Evolutionary conservation across 2,329 filamentous ascomycete species (phyloP), one percentile per base, ranked within the genome.

Genomic region (Escovopsis sp.): DNA sequence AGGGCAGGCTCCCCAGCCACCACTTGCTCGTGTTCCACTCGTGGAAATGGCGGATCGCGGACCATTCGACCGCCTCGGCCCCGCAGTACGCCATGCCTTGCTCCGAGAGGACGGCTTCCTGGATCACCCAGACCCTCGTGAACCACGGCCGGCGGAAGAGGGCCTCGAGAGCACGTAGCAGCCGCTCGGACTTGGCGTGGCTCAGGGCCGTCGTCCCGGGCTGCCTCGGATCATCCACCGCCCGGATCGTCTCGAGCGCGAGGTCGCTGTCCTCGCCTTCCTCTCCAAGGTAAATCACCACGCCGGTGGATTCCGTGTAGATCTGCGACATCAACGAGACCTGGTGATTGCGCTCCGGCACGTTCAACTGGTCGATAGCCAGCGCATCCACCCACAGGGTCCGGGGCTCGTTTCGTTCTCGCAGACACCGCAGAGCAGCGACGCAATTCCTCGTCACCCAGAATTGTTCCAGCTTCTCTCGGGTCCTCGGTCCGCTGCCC

Each of bases 111-210:
- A 18, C 39, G 1, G 41, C 39, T 6, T 45, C 43, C 1, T 45
- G 43, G 0, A 45, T 0, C 0, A 45, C 19, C 43, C 41, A 45
- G 0, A 43, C 39, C 5, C 43, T 39, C 0, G 10, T 31, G 12
- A 45, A 45, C 43, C 43, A 45, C 0, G 35, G 5, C 1, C 12
- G 29, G 0, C 0, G 1, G 11, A 38, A 16, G 2, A 45, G 13
- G 0, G 0, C 4, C 0, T 3, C 0, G 0, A 45, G 16, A 15
- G 31, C 16, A 12, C 14, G 5, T 11, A 12, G 5, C 5, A 19
- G 30, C 7, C n/a, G 9, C n/a, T 14, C 17, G 12, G 15, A 18
- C 17, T n/a, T 16, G 10, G 30, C 14, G 17, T 16, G 13, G 18
- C 18, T 21, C 7, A 18, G 6, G 17, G 16, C 12, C 30, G 18